These are phyloP conservation scores for Thelonectria olida DNA, from an alignment of 2,329 filamentous ascomycete genomes.

Conservation along the genomic window DNA sequence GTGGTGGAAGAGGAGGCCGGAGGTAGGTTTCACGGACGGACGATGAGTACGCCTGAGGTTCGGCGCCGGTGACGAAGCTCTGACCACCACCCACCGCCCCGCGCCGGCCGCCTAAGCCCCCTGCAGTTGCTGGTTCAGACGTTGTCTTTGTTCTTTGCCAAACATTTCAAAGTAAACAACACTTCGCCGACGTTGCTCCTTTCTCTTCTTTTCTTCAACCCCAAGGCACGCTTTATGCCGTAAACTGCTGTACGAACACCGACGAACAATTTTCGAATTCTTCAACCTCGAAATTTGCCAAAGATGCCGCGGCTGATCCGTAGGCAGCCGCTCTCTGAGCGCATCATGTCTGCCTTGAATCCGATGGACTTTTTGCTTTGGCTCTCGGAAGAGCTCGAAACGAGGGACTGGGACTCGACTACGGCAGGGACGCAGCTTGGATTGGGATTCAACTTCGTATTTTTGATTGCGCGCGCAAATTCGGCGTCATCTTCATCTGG, in stretches of 20 bases:
- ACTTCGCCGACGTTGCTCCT: conserved; percentile 9
- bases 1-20: conserved; percentile 26
- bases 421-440: conserved; percentile 80
- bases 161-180: conserved; percentile 42
- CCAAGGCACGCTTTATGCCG: not conserved
- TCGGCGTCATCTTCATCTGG: conserved; percentile 61
- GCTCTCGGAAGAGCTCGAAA: conserved; percentile 92
- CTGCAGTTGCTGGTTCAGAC: conserved; percentile 29
- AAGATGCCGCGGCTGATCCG: conserved; percentile 81
- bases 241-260: conserved; percentile 6
- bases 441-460: conserved; percentile 78
- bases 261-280: not conserved
- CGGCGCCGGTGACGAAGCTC: conserved; percentile 36
- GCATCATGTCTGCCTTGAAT: conserved; percentile 82
- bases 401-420: conserved; percentile 88
- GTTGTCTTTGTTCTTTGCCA: conserved; percentile 24
- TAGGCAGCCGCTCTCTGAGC: conserved; percentile 79
- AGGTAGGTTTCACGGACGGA: too few relatives aligned
- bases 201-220: conserved; percentile 4
- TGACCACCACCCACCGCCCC: conserved; percentile 38
- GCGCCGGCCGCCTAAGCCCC: conserved; percentile 27
- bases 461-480: conserved; percentile 86
- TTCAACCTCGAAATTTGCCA: conserved; percentile 38
- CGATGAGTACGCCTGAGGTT: conserved; percentile 34
- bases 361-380: conserved; percentile 90